Evolutionary conservation across 2,329 filamentous ascomycete species (phyloP), one percentile per base, ranked within the genome.

Genomic region (Chalara sp.): DNA sequence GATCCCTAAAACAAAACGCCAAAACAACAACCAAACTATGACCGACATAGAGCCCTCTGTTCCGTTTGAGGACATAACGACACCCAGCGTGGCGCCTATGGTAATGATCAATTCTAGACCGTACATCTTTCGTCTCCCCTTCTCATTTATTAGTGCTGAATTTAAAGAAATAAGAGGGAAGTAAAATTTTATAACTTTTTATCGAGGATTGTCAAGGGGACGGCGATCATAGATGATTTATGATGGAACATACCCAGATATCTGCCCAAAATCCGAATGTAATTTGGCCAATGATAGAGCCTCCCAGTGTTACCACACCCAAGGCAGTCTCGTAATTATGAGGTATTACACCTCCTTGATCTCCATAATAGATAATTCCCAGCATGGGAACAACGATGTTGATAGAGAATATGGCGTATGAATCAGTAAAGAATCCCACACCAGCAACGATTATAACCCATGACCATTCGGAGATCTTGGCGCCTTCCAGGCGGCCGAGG

Each of bases 371-470:
- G 46, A 89, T 86, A 11, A 91, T 76, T 43, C 88, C 88, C 11
- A 92, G 70, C 65, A 91, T 80, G 44, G 76, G 77, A 1, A 82
- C 85, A 46, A 87, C 78, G 45, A 91, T 73, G 65, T 86, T 87
- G 66, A 90, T 87, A 62, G 88, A 85, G 66, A 93, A 93, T 60
- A 90, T 87, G 58, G 80, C 82, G 70, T 92, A 92, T 10, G 86
- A 84, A 67, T 91, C 88, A 44, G 88, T 84, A 65, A 92, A 89
- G 73, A 93, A 92, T 47, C 88, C 88, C 52, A 89, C 83, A 46
- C 88, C 88, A 30, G 87, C 87, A 3, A 92, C 87, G 6, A 87
- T 68, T 3, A 89, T 21, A 21, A 21, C 21, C 21, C 21, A 21
- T 21, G 21, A 21, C 76, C 49, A 86, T 84, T 44, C 87, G 80